Conservation (phyloP, 2,329 filamentous ascomycete genomes). For the Daldinia eschscholtzii region DNA sequence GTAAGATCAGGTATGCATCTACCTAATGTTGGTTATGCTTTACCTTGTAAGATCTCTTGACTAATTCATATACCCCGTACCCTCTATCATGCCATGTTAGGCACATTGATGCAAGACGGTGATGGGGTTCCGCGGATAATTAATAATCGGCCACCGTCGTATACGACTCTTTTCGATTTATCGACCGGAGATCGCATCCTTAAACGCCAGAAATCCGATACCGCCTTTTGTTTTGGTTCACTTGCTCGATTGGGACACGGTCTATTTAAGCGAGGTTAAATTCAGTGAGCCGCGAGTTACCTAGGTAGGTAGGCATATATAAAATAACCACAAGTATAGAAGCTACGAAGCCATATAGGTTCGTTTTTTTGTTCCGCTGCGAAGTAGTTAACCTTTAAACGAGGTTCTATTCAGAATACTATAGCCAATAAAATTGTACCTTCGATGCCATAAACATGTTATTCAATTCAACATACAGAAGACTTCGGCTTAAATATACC, state of each 20-base stretch:
- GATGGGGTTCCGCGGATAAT: not conserved
- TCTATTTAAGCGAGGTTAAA: constrained; percentile 6
- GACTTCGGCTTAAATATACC: not conserved
- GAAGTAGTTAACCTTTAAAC: too few species aligned
- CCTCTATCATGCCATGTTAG: not conserved
- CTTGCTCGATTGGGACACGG: not conserved
- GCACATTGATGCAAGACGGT: not conserved
- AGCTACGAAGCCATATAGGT: not conserved
- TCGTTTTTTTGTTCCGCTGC: too few species aligned
- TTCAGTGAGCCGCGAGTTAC: not conserved
- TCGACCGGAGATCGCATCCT: not conserved
- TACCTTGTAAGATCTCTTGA: not conserved
- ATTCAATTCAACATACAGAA: not conserved
- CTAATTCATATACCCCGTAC: not conserved
- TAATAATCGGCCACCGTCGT: not conserved
- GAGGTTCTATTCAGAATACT: not conserved
- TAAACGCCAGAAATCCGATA: not conserved
- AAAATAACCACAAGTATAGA: not conserved
- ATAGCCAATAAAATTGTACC: not conserved
- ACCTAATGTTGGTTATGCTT: not conserved
- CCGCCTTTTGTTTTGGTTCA: not conserved
- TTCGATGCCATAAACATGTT: too few species aligned
- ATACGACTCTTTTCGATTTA: not conserved
- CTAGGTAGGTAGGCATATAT: not conserved
- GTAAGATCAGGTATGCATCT: not conserved